Conservation (phyloP, 169 alveolate species). For the Eimeria falciformis region DNA sequence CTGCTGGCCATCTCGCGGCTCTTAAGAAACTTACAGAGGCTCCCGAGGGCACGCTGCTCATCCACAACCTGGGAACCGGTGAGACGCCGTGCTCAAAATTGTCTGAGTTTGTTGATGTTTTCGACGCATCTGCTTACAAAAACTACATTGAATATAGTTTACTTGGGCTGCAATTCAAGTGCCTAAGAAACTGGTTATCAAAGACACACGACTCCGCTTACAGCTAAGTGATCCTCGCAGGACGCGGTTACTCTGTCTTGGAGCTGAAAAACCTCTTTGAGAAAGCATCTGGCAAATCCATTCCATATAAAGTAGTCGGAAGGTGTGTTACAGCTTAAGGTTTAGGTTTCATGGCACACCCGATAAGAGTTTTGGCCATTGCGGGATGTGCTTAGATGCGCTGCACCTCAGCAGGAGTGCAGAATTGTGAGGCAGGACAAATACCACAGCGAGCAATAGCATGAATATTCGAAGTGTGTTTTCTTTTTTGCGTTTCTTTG, state of each 20-base stretch:
- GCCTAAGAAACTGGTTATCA: too few species aligned
- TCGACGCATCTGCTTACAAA: too few species aligned
- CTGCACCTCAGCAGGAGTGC: background rate
- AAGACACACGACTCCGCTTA: too few species aligned
- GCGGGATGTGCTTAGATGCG: too few species aligned
- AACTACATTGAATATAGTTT: too few species aligned
- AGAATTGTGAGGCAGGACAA: background rate
- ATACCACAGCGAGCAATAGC: background rate
- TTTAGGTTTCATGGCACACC: too few species aligned
- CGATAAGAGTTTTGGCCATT: too few species aligned
- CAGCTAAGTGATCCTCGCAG: slow-evolving; percentile 76
- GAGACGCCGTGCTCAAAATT: background rate
- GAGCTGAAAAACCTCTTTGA: slow-evolving; percentile 90
- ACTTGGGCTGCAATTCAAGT: too few species aligned
- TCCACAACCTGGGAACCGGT: slow-evolving; percentile 91
- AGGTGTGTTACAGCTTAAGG: background rate
- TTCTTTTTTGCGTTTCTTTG: slow-evolving; percentile 72
- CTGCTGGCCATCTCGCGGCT: slow-evolving; percentile 95
- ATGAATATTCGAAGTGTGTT: background rate
- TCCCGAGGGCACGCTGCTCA: slow-evolving; percentile 33
- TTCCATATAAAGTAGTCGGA: slow-evolving; percentile 80
- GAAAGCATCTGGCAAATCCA: slow-evolving; percentile 87
- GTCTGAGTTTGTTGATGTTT: background rate
- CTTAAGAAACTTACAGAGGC: slow-evolving; percentile 80
- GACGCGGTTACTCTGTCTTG: slow-evolving; percentile 91